Conservation (phyloP, 1,284 basidiomycete genomes). For the Inonotus obliquus region DNA sequence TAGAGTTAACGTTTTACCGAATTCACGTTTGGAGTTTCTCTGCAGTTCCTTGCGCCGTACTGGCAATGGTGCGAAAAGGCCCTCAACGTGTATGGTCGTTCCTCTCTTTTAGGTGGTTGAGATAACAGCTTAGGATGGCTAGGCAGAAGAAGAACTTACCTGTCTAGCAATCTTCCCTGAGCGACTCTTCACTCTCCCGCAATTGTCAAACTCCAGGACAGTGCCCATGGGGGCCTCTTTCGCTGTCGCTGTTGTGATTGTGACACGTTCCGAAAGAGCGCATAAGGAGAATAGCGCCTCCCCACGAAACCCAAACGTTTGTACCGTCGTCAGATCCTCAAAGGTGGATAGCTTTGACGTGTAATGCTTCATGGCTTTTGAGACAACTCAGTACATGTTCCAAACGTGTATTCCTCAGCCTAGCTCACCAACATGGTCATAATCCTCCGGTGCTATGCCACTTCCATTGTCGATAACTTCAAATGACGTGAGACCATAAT, state of each 20-base stretch:
- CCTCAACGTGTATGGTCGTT: slow-evolving; percentile 75
- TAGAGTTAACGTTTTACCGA: slow-evolving; percentile 77
- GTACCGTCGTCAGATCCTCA: slow-evolving; percentile 68
- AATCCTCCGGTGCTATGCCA: slow-evolving; percentile 78
- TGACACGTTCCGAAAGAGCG: slow-evolving; percentile 71
- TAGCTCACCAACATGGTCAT: slow-evolving; percentile 69
- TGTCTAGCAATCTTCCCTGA: slow-evolving; percentile 65
- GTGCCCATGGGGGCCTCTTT: slow-evolving; percentile 74
- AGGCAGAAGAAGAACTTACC: slow-evolving; percentile 37
- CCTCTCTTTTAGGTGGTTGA: slow-evolving; percentile 60
- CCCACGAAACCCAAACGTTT: slow-evolving; percentile 93
- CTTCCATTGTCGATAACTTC: slow-evolving; percentile 93
- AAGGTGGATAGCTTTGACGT: slow-evolving; percentile 89
- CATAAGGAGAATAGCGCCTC: slow-evolving; percentile 95
- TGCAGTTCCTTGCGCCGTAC: slow-evolving; percentile 93
- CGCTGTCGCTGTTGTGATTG: slow-evolving; percentile 70
- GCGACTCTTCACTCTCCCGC: slow-evolving; percentile 51
- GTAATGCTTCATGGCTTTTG: slow-evolving; percentile 83
- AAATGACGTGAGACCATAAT: slow-evolving; percentile 81
- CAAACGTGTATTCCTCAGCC: no score
- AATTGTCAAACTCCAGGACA: slow-evolving; percentile 64
- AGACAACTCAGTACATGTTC: not conserved
- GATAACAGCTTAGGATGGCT: not conserved
- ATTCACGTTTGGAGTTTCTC: slow-evolving; percentile 88
- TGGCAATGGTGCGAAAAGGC: slow-evolving; percentile 80